Conservation (phyloP, 371 early-diverging fungal genomes). For the Apophysomyces ossiformis region DNA sequence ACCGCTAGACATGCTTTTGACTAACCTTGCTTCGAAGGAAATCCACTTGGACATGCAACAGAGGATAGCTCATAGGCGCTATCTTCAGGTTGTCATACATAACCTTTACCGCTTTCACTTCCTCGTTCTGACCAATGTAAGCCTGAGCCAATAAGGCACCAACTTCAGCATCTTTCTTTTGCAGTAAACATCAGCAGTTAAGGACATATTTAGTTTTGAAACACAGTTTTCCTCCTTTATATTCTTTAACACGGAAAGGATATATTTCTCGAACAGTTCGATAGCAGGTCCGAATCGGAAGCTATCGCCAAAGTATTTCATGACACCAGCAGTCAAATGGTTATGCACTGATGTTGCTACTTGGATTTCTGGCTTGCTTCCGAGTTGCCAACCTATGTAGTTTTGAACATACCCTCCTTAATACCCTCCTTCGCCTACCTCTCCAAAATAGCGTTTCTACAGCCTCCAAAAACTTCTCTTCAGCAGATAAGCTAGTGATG, state of each 20-base stretch:
- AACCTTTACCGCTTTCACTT: conserved; percentile 86
- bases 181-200: conserved; percentile 49
- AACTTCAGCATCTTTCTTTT: conserved; percentile 85
- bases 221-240: not conserved
- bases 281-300: conserved; percentile 81
- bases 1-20: not conserved
- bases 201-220: conserved; percentile 12
- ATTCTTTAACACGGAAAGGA: conserved; percentile 29
- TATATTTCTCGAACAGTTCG: conserved; percentile 71
- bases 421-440: conserved; percentile 37
- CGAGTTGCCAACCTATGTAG: conserved; percentile 86
- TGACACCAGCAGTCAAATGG: conserved; percentile 80
- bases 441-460: conserved; percentile 84
- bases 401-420: not conserved
- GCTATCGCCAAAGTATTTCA: conserved; percentile 87
- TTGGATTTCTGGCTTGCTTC: conserved; percentile 92
- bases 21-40: conserved; percentile 79
- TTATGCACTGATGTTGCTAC: conserved; percentile 88
- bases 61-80: conserved; percentile 79
- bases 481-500: conserved; percentile 71
- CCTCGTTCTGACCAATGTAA: conserved; percentile 82
- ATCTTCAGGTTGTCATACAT: conserved; percentile 81
- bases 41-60: conserved; percentile 88
- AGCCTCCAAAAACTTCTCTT: conserved; percentile 84
- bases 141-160: conserved; percentile 83